phyloP scores from a whole-genome alignment of 2,329 filamentous ascomycete species.

The Fusarium sp. region DNA sequence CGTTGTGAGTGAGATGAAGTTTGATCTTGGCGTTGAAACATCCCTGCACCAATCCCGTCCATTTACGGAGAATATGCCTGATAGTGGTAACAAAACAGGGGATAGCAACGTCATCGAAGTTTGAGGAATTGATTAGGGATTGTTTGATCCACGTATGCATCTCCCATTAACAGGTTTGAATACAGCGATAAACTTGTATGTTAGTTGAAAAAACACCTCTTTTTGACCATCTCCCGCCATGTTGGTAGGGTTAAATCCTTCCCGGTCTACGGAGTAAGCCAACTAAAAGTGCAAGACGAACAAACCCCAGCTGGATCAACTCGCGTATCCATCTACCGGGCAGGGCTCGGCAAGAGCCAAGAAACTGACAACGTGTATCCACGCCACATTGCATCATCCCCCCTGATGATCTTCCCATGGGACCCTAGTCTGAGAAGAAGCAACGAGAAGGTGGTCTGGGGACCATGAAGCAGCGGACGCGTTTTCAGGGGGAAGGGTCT shows the following conservation, averaged over 20 bases:
- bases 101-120: neutral
- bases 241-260: neutral
- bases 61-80: neutral
- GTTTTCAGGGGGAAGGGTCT: neutral
- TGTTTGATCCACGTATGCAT: neutral
- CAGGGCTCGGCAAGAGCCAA: neutral
- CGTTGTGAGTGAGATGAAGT: neutral
- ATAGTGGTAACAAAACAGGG: neutral
- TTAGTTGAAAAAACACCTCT: neutral
- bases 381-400: neutral
- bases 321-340: neutral
- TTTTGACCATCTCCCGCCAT: neutral
- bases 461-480: neutral
- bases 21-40: neutral
- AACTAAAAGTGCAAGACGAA: neutral
- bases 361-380: neutral
- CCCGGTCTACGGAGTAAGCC: constrained; percentile 1
- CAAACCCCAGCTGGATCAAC: constrained; percentile 20
- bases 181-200: neutral
- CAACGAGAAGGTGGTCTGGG: neutral
- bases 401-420: neutral
- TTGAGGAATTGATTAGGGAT: neutral
- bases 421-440: neutral
- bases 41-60: neutral
- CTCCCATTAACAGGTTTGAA: neutral